These are phyloP conservation scores for Cytidiella melzeri DNA, from an alignment of 768 basidiomycete genomes.

Conservation along the genomic window DNA sequence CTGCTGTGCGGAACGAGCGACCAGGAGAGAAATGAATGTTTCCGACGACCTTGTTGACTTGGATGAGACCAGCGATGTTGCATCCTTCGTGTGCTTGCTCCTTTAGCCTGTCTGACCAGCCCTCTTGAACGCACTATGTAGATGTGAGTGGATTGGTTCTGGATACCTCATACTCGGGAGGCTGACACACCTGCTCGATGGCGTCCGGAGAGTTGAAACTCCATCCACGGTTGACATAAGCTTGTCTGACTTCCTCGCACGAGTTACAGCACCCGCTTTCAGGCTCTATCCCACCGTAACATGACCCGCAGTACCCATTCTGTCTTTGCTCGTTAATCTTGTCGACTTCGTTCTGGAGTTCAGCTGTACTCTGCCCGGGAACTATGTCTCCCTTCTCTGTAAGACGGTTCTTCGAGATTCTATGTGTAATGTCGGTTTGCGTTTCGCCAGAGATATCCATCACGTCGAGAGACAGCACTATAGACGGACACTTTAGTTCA, in stretches of 20 bases:
- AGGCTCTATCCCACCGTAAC: constrained; percentile 83
- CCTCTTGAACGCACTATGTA: constrained; percentile 83
- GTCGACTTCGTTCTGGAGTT: constrained; percentile 85
- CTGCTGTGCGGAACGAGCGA: constrained; percentile 85
- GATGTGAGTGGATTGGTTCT: background rate
- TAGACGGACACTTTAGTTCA: constrained; percentile 2
- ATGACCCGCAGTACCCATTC: constrained; percentile 84
- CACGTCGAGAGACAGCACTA: constrained; percentile 92
- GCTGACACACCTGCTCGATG: constrained; percentile 78
- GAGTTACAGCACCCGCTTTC: constrained; percentile 86
- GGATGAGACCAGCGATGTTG: constrained; percentile 84
- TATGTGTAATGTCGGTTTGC: constrained; percentile 86
- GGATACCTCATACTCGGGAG: background rate
- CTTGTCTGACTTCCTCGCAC: constrained; percentile 89
- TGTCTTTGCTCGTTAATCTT: constrained; percentile 58
- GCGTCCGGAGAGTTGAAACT: constrained; percentile 86
- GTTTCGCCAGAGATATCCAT: constrained; percentile 98
- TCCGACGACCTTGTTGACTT: constrained; percentile 95
- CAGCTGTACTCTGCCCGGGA: constrained; percentile 45
- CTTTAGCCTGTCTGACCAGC: constrained; percentile 90
- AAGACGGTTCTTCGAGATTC: constrained; percentile 79
- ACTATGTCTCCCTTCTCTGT: constrained; percentile 54
- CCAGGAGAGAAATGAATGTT: constrained; percentile 95
- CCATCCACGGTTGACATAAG: constrained; percentile 93
- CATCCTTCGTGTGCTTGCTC: constrained; percentile 94